phyloP scores from a whole-genome alignment of 257 asterid genomes.

The Solanum chaucha region DNA sequence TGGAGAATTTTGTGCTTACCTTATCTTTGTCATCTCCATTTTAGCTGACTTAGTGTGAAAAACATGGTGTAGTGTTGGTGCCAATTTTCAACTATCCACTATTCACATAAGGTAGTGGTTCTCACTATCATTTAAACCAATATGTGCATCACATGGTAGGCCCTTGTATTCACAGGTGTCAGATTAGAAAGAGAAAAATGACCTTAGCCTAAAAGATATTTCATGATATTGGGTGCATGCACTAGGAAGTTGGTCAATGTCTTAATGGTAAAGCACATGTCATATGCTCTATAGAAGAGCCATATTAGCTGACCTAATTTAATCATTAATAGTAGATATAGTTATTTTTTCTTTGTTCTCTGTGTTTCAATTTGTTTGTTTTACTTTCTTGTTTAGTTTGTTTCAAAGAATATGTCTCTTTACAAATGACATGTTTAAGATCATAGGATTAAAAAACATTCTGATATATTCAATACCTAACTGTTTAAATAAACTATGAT shows the following conservation, averaged over 20 bases:
- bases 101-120: not conserved
- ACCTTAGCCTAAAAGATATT: not conserved
- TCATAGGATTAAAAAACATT: no score
- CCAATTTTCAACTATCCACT: not conserved
- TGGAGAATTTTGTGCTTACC: no score
- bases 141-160: not conserved
- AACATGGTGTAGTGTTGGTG: not conserved
- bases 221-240: not conserved
- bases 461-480: not conserved
- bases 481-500: not conserved
- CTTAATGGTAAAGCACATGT: not conserved
- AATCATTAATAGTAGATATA: not conserved
- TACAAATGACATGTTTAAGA: not conserved
- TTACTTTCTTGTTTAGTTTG: not conserved
- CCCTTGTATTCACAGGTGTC: not conserved
- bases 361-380: not conserved
- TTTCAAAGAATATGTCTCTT: not conserved
- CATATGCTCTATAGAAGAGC: not conserved
- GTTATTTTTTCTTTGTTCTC: not conserved
- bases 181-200: not conserved
- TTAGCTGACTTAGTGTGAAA: not conserved
- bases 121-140: not conserved
- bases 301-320: not conserved
- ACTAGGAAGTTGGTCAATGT: not conserved
- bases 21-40: not conserved